These are phyloP conservation scores for Tetrahymena borealis DNA, from an alignment of 73 alveolate species.

Conservation along the genomic window DNA sequence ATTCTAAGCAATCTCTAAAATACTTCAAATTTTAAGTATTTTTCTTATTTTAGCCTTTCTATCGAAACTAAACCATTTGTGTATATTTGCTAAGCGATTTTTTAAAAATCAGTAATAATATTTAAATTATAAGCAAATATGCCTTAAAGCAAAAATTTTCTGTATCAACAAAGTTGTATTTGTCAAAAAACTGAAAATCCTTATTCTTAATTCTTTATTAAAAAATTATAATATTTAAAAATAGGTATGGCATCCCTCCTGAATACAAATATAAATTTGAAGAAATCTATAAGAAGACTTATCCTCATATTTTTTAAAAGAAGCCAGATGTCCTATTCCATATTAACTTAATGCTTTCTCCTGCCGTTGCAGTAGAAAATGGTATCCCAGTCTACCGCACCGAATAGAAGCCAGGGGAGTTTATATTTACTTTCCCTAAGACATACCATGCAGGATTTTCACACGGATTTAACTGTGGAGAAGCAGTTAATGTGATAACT, in stretches of 20 bases:
- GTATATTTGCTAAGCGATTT: too few relatives aligned
- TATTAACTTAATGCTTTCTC: constrained; percentile 54
- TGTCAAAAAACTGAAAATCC: too few relatives aligned
- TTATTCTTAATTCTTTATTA: too few relatives aligned
- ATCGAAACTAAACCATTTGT: too few relatives aligned
- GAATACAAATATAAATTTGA: constrained; percentile 48
- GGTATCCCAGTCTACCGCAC: constrained; percentile 53
- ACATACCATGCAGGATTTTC: constrained; percentile 74
- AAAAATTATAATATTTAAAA: background rate
- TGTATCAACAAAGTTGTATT: too few relatives aligned
- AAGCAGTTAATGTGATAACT: constrained; percentile 58
- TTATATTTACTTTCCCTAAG: constrained; percentile 63
- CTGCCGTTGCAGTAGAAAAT: constrained; percentile 39
- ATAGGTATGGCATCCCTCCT: constrained; percentile 66
- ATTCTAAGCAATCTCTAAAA: too few relatives aligned
- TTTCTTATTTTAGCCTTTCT: too few relatives aligned
- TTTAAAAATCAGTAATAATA: too few relatives aligned
- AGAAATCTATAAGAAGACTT: constrained; percentile 39
- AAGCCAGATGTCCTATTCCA: constrained; percentile 54
- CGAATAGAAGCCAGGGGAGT: constrained; percentile 55
- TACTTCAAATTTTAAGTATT: too few relatives aligned
- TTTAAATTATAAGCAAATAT: too few relatives aligned
- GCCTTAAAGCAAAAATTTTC: too few relatives aligned
- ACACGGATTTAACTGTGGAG: constrained; percentile 59
- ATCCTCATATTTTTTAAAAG: constrained; percentile 38